These are phyloP conservation scores for Mucor velutinosus DNA, from an alignment of 371 early-diverging fungal genomes.

Conservation along the genomic window DNA sequence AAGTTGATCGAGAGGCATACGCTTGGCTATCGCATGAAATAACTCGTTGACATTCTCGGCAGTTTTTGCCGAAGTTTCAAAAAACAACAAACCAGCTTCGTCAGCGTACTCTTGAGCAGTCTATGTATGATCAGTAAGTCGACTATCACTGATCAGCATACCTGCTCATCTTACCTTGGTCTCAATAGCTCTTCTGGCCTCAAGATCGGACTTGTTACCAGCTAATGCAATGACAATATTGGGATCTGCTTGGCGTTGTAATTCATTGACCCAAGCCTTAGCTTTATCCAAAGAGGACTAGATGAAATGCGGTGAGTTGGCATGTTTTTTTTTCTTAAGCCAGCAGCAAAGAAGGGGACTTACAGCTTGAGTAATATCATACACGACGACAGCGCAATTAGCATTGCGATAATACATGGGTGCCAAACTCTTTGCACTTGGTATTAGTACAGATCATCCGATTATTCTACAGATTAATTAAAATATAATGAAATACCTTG, in stretches of 20 bases:
- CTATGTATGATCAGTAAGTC: constrained; percentile 28
- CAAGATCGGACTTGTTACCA: constrained; percentile 94
- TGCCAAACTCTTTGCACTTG: constrained; percentile 78
- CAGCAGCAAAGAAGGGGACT: constrained; percentile 1
- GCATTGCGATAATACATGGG: constrained; percentile 99
- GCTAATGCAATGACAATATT: constrained; percentile 96
- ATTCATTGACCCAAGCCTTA: constrained; percentile 98
- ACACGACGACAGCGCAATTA: constrained; percentile 95
- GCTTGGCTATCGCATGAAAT: constrained; percentile 79
- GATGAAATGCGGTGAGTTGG: background rate
- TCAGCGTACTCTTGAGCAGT: constrained; percentile 92
- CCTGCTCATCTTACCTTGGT: constrained; percentile 50
- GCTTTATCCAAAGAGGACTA: constrained; percentile 95
- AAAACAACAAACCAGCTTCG: constrained; percentile 85
- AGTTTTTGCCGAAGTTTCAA: constrained; percentile 95
- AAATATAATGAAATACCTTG: constrained; percentile 55
- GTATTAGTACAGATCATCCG: background rate
- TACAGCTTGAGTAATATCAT: constrained; percentile 96
- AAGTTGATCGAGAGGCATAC: constrained; percentile 54
- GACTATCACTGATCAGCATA: background rate
- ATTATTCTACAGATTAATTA: background rate
- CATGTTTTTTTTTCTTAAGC: background rate
- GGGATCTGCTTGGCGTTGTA: constrained; percentile 94
- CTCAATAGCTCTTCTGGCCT: constrained; percentile 72
- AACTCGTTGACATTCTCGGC: constrained; percentile 87